Conservation (phyloP, 2,329 filamentous ascomycete species). For the Aspergillus unguis region DNA sequence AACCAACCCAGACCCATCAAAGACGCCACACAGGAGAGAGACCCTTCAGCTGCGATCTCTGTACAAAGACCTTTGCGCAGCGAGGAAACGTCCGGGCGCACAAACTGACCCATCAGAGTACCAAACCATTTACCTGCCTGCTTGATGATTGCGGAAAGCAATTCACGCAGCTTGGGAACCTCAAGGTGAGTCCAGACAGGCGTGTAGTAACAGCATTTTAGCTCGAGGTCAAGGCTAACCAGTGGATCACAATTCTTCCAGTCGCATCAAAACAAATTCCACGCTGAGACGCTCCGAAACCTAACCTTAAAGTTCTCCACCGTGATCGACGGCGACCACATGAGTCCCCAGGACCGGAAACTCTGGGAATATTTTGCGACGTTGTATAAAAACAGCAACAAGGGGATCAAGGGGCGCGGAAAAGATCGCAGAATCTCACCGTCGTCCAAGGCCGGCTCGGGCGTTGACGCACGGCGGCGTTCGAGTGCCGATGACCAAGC, state of each 20-base stretch:
- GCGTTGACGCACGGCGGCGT: conserved; percentile 15
- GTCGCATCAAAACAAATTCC: conserved; percentile 94
- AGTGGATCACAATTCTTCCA: conserved; percentile 30
- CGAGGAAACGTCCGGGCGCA: conserved; percentile 82
- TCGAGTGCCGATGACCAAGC: conserved; percentile 25
- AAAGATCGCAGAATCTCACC: conserved; percentile 61
- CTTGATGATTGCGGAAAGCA: conserved; percentile 81
- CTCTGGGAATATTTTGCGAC: conserved; percentile 79
- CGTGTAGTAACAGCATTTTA: neutral
- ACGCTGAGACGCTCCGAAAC: conserved; percentile 66
- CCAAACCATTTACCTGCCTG: conserved; percentile 76
- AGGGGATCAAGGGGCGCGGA: conserved; percentile 93
- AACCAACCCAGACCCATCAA: conserved; percentile 66
- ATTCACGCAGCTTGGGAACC: conserved; percentile 86
- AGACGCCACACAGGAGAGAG: conserved; percentile 83
- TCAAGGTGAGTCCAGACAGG: conserved; percentile 63
- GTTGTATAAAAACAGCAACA: conserved; percentile 97
- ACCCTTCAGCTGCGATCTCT: conserved; percentile 75
- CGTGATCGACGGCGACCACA: conserved; percentile 58
- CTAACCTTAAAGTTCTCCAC: conserved; percentile 69
- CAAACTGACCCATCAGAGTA: conserved; percentile 71
- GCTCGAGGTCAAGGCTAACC: too few relatives aligned
- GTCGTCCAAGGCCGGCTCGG: conserved; percentile 23
- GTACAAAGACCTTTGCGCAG: conserved; percentile 79
- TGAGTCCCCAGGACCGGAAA: conserved; percentile 68